These are phyloP conservation scores for Boletus speciosus DNA, from an alignment of 768 basidiomycete species.

Conservation along the genomic window DNA sequence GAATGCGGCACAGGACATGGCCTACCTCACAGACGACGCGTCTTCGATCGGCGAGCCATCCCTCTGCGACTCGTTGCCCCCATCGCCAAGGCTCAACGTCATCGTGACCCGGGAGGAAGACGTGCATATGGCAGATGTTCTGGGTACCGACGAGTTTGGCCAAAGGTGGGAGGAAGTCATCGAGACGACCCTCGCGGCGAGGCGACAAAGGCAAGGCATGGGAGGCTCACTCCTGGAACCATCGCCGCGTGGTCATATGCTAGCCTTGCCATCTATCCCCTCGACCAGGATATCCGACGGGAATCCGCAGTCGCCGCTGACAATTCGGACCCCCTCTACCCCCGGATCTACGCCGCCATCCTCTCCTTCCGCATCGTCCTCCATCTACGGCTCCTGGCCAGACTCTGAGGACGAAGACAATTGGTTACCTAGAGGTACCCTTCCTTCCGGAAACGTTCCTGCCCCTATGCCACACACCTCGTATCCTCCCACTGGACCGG, in stretches of 20 bases:
- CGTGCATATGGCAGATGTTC: slow-evolving; percentile 5
- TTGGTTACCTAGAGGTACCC: background rate
- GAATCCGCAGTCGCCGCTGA: slow-evolving; percentile 23
- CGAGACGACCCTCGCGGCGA: slow-evolving; percentile 6
- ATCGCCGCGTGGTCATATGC: slow-evolving; percentile 5
- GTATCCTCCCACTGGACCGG: background rate
- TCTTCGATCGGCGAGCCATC: slow-evolving; percentile 19
- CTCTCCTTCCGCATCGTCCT: slow-evolving; percentile 13
- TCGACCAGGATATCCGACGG: slow-evolving; percentile 20
- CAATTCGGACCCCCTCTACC: slow-evolving; percentile 18
- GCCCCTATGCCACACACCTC: background rate
- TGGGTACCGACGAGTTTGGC: background rate
- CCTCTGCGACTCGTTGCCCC: slow-evolving; percentile 13
- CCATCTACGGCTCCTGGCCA: background rate
- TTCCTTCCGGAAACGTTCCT: background rate
- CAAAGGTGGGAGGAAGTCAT: slow-evolving; percentile 17
- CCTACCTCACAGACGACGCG: slow-evolving; percentile 16
- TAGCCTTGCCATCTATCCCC: slow-evolving; percentile 28
- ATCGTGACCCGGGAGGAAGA: slow-evolving; percentile 15
- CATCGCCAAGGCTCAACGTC: slow-evolving; percentile 19
- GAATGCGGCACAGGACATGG: slow-evolving; percentile 4
- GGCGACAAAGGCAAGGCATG: background rate
- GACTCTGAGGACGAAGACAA: slow-evolving; percentile 17
- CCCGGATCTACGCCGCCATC: slow-evolving; percentile 14
- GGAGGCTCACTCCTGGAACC: slow-evolving; percentile 1